These are phyloP conservation scores for Cladosporium cucumerinum DNA, from an alignment of 2,329 filamentous ascomycete genomes.

Conservation along the genomic window DNA sequence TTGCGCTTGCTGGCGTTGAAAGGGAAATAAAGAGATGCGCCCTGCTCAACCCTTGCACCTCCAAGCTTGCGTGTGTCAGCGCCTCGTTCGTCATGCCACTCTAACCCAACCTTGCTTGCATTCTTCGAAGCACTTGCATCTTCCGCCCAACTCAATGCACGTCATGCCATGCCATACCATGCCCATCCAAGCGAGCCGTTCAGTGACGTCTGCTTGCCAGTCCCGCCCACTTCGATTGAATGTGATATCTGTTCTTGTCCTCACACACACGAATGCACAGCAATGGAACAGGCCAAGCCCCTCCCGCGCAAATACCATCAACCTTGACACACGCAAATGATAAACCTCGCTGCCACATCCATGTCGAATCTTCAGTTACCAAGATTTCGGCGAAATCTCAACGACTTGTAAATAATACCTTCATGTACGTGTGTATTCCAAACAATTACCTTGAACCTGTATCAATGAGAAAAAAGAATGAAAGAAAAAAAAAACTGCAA, in stretches of 20 bases:
- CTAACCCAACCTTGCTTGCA: neutral
- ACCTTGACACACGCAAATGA: constrained; percentile 5
- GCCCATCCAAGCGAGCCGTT: neutral
- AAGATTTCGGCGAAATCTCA: neutral
- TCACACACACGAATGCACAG: neutral
- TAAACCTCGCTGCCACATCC: neutral
- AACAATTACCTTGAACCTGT: neutral
- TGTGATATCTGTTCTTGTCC: neutral
- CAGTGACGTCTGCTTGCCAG: neutral
- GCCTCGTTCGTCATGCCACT: constrained; percentile 3
- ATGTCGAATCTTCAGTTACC: neutral
- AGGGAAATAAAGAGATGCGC: neutral
- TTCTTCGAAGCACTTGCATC: too few species aligned
- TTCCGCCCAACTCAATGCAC: too few species aligned
- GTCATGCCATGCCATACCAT: neutral
- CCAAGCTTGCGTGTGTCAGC: neutral
- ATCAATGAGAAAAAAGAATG: neutral
- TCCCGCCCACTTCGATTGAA: too few species aligned
- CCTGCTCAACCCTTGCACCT: neutral
- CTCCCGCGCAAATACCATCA: neutral
- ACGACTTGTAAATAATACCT: neutral
- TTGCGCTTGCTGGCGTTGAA: neutral
- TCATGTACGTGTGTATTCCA: neutral
- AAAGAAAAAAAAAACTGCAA: neutral
- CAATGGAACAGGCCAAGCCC: neutral